Percentiles rank a stretch among this genome's conserved stretches.
Evolutionary conservation across 208 protist genomes (phyloP).

Genomic region (Porcisia deanei): DNA sequence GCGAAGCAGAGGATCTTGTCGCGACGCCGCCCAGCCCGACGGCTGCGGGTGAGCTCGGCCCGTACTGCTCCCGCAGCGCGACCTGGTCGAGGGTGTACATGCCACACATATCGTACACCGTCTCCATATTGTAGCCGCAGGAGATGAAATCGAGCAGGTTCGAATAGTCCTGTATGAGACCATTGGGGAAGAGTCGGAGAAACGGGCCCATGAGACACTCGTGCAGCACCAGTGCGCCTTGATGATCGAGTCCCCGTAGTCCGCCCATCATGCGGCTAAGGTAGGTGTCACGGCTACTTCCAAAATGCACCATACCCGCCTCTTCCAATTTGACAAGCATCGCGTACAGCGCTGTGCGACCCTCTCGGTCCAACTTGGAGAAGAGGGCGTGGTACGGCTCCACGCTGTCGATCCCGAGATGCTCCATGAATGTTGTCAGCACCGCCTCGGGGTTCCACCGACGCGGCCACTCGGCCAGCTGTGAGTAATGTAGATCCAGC

Average conservation of each 20-base stretch:
- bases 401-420: slow-evolving; percentile 55
- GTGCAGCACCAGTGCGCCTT: slow-evolving; percentile 88
- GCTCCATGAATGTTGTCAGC: slow-evolving; percentile 47
- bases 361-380: slow-evolving; percentile 48
- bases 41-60: slow-evolving; percentile 79
- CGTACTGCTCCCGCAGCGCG: slow-evolving; percentile 67
- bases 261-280: slow-evolving; percentile 82
- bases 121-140: slow-evolving; percentile 93
- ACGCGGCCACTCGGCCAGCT: slow-evolving; percentile 69
- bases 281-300: slow-evolving; percentile 73
- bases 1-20: slow-evolving; percentile 54
- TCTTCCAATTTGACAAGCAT: slow-evolving; percentile 77
- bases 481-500: slow-evolving; percentile 89
- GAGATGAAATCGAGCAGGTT: slow-evolving; percentile 91
- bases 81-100: slow-evolving; percentile 87
- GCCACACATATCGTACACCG: slow-evolving; percentile 88
- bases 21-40: slow-evolving; percentile 85
- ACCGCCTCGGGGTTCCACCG: slow-evolving; percentile 84
- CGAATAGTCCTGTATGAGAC: slow-evolving; percentile 89
- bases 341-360: slow-evolving; percentile 76
- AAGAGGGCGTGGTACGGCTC: slow-evolving; percentile 60
- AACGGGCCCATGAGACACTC: slow-evolving; percentile 80
- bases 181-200: slow-evolving; percentile 85
- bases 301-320: slow-evolving; percentile 88
- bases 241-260: slow-evolving; percentile 81